Base-by-base conservation (phyloP, 768 basidiomycete species). In the Termitomyces sp. region DNA sequence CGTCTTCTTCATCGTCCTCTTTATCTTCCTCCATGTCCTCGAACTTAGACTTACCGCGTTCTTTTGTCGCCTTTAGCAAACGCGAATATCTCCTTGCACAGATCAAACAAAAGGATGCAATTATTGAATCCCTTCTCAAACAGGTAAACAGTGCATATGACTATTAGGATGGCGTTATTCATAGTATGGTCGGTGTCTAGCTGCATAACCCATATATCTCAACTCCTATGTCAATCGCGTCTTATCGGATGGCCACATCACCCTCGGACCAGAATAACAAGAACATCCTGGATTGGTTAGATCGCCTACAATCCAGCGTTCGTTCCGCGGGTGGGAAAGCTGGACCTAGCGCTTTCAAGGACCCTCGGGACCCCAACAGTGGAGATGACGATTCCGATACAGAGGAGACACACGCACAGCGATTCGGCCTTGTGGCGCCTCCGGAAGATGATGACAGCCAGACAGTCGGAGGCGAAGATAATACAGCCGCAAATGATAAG, bases 11-110 rank as follows among this genome's bases (percentile, higher is more conserved):
- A 11, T 24, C 15, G 16, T 51, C 73, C 30, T 60, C 69, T 18
- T 68, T 69, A 56, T 60, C 63, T 41, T 67, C 66, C 3, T 69
- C 73, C 41, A 58, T 66, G 6, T 71, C 73, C 55, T 62, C 70
- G 61, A 70, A 71, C 44, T 73, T 76, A 48, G 74, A 76, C 64
- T 75, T 76, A 62, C 69, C 78, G 36, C 74, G 71, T 61, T 57
- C 69, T 63, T 65, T 73, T 65, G 69, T 70, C 65, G 67, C 62
- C 20, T 74, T 71, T 65, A 94, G 91, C 68, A 93, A 93, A 76
- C 84, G 91, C 58, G 92, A 93, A 67, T 92, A 92, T 68, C 78
- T 94, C 18, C 81, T 93, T 27, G 89, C 90, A 5, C 89, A 93
- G 69, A 87, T 94, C 62, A 82, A 87, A 55, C 91, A 94, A 74